Evolutionary conservation across 495 filamentous ascomycete species (phyloP).

Genomic region (Podospora sp.): DNA sequence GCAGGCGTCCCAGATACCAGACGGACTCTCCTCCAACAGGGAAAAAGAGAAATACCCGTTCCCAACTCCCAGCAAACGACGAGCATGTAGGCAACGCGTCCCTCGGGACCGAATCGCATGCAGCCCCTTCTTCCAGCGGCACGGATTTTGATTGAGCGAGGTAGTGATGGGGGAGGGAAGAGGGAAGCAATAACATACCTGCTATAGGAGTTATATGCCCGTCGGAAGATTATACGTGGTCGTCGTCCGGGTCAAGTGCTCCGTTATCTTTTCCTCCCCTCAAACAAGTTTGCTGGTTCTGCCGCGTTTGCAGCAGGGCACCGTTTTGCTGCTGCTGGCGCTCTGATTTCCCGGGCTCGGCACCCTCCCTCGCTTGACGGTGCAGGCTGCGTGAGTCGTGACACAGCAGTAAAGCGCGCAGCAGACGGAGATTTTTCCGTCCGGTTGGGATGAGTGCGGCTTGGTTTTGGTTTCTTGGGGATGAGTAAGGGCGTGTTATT

Average conservation of each 20-base stretch:
- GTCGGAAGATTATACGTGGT: not conserved
- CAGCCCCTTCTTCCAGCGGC: not conserved
- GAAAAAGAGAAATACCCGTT: no score
- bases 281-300: not conserved
- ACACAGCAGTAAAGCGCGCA: not conserved
- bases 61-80: no score
- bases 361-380: not conserved
- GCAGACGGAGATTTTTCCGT: not conserved
- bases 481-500: not conserved
- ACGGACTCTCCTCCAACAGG: no score
- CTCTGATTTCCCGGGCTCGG: not conserved
- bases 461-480: not conserved
- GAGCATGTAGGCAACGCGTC: no score
- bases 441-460: not conserved
- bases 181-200: not conserved
- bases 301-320: not conserved
- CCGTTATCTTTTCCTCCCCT: not conserved
- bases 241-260: not conserved
- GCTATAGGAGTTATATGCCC: not conserved
- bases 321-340: not conserved
- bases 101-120: no score
- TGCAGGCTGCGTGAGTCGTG: not conserved
- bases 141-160: not conserved
- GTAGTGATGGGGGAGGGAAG: not conserved
- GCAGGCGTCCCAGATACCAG: no score